phyloP scores from a whole-genome alignment of 495 filamentous ascomycete species.

The Aspergillus sclerotiicarbonarius region DNA sequence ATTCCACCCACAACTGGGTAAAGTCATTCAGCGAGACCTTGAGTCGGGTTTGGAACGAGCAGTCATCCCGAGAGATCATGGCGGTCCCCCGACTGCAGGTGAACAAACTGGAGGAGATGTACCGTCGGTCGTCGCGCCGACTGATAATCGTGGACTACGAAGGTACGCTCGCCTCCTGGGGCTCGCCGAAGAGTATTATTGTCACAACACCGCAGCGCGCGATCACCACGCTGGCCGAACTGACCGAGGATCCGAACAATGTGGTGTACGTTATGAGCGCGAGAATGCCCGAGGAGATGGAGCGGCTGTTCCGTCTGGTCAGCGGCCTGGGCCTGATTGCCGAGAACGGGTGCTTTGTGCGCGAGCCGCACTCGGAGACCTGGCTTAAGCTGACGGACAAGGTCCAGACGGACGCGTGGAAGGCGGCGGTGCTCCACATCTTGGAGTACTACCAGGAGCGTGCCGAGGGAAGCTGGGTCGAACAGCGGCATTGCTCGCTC shows the following conservation, averaged over 20 bases:
- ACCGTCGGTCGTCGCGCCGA: constrained; percentile 60
- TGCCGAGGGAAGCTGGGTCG: constrained; percentile 79
- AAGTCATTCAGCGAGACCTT: constrained; percentile 66
- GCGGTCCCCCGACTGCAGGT: constrained; percentile 80
- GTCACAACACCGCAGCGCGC: constrained; percentile 80
- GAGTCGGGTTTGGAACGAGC: constrained; percentile 72
- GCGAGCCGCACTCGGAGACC: constrained; percentile 58
- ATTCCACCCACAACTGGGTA: constrained; percentile 83
- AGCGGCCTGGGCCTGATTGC: constrained; percentile 81
- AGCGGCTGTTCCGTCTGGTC: constrained; percentile 74
- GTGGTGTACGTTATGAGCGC: constrained; percentile 93
- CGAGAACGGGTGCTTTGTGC: constrained; percentile 88
- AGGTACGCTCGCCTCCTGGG: constrained; percentile 83
- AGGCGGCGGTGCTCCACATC: constrained; percentile 70
- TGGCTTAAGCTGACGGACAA: constrained; percentile 76
- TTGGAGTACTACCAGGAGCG: constrained; percentile 85
- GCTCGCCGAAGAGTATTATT: constrained; percentile 74
- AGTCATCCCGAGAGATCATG: constrained; percentile 75
- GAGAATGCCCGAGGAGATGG: constrained; percentile 80
- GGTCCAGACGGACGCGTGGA: constrained; percentile 68
- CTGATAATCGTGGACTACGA: constrained; percentile 91
- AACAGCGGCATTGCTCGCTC: constrained; percentile 80
- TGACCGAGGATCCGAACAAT: constrained; percentile 74
- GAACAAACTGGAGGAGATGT: constrained; percentile 58
- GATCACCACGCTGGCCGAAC: constrained; percentile 72